These are phyloP conservation scores for Neurospora hispaniola DNA, from an alignment of 495 filamentous ascomycete species.

Conservation along the genomic window DNA sequence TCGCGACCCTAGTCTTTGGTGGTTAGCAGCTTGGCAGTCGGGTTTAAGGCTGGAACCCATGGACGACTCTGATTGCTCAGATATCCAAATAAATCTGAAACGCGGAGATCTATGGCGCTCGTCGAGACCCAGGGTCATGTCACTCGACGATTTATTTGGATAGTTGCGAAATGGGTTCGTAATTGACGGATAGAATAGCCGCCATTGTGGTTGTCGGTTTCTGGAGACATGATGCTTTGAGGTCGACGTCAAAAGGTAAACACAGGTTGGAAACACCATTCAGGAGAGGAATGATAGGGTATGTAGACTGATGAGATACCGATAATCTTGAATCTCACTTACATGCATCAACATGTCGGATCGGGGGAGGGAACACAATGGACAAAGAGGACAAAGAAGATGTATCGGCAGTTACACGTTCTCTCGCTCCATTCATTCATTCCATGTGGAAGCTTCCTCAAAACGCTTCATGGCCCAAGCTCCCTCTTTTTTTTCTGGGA, in stretches of 20 bases:
- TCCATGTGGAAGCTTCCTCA: background rate
- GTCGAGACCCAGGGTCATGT: conserved; percentile 7
- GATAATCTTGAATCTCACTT: background rate
- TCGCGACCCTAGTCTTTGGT: background rate
- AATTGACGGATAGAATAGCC: conserved; percentile 3
- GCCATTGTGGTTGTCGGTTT: background rate
- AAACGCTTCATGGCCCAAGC: background rate
- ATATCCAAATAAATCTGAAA: conserved; percentile 33
- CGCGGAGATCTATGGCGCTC: conserved; percentile 24
- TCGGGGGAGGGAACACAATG: background rate
- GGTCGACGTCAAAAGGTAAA: conserved; percentile 11
- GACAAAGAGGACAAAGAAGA: background rate
- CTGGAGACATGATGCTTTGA: conserved; percentile 7
- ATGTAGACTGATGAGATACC: background rate
- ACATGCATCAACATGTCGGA: background rate
- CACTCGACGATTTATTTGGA: conserved; percentile 8
- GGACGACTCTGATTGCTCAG: conserved; percentile 11
- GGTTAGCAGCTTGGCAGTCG: background rate
- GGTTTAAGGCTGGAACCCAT: conserved; percentile 15
- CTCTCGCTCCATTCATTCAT: background rate
- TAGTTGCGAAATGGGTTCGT: conserved; percentile 6
- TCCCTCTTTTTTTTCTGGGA: background rate
- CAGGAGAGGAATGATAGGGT: background rate
- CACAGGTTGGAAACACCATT: conserved; percentile 6
- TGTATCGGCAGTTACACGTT: background rate